Base-by-base conservation (phyloP, 2,329 filamentous ascomycete species). In the Aspergillus eucalypticola region DNA sequence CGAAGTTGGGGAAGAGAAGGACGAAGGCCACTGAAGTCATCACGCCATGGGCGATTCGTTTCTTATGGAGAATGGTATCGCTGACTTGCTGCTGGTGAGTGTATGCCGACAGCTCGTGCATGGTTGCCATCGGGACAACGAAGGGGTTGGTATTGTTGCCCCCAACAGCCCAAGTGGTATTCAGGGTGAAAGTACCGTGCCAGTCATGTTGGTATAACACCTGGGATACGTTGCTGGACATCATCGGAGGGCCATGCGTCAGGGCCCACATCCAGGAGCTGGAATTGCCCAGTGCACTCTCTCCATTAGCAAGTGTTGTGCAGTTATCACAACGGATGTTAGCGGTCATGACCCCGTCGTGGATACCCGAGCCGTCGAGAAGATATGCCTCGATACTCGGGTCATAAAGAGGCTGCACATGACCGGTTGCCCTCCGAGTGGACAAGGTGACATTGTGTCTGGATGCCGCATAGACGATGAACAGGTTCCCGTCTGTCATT, bases 361-460 rank as follows among this genome's bases (percentile, higher is more conserved):
- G 67, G 39, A 89, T 75, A 46, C 86, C 86, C 46, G 85, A 88
- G 49, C 87, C 87, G 0, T 76, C 81, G 3, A 89, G 79, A 8
- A 89, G 78, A 39, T 82, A 77, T 15, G 88, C 72, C 38, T 79
- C 73, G 23, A 77, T 76, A 10, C 77, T 75, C 1, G 73, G 68
- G 56, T 73, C 75, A 72, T 83, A 81, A 27, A 73, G 52, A 0
- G 87, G 87, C 75, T 78, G 73, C 41, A 70, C 61, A 62, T 88
- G 77, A 8, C 78, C 79, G 1, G 67, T 74, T 41, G 81, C 84
- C 3, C 71, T 67, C 21, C 87, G 83, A 2, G 86, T 80, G 63
- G 86, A 88, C 54, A 89, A 70, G 1, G 87, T 89, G 25, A 89
- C 79, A 68, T 88, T 88, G 62, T 83, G 82, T 17, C 50, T 57